Evolutionary conservation across 257 asterid genomes (phyloP).

Genomic region (Solanum bulbocastanum): DNA sequence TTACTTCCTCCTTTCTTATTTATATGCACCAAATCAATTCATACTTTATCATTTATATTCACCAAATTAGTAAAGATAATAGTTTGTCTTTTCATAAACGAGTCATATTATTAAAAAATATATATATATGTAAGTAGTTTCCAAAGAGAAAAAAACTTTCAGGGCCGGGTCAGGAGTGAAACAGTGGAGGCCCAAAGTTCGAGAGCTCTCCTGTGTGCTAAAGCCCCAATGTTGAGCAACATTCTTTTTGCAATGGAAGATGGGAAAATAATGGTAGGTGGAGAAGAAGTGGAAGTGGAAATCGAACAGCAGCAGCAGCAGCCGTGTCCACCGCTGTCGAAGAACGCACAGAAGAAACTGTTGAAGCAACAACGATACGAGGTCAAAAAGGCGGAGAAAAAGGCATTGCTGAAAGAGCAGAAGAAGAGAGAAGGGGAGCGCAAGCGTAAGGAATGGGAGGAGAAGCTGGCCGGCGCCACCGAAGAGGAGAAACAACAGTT

Average conservation of each 20-base stretch:
- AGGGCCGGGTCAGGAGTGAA: neutral
- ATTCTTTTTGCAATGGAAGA: neutral
- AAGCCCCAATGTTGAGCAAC: neutral
- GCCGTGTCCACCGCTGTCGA: slow-evolving; percentile 27
- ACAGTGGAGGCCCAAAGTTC: neutral
- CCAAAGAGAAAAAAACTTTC: no score
- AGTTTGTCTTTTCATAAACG: neutral
- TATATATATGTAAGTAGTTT: no score
- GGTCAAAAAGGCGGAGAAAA: slow-evolving; percentile 81
- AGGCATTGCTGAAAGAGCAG: slow-evolving; percentile 55
- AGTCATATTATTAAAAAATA: neutral
- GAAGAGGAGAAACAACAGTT: slow-evolving; percentile 64
- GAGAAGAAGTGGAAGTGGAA: neutral
- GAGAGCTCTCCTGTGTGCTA: neutral
- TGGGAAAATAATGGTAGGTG: neutral
- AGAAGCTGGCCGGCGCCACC: slow-evolving; percentile 36
- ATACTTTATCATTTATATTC: neutral
- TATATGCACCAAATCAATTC: neutral
- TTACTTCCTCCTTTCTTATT: neutral
- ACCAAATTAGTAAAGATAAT: neutral
- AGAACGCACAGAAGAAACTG: slow-evolving; percentile 69
- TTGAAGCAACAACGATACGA: slow-evolving; percentile 69
- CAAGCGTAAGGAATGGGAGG: slow-evolving; percentile 75
- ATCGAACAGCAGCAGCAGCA: neutral
- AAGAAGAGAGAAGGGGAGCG: slow-evolving; percentile 70